phyloP scores from a whole-genome alignment of 2,329 filamentous ascomycete species.

The Colletotrichum sp. region DNA sequence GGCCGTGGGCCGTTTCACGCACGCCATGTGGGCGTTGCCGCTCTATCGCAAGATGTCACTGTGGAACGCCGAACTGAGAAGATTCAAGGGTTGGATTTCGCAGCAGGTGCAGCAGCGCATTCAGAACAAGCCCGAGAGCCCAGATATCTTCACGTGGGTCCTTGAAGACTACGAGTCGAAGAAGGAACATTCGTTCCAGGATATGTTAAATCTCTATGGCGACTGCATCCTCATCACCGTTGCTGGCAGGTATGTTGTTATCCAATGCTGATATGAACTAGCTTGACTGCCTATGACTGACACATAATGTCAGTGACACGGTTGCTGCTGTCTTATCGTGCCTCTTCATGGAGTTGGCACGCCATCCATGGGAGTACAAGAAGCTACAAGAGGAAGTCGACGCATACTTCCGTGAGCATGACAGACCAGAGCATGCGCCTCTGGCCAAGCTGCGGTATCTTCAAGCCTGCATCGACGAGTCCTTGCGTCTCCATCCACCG shows the following conservation, averaged over 20 bases:
- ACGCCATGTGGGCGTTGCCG: conserved; percentile 22
- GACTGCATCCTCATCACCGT: conserved; percentile 31
- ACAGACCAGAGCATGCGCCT: conserved; percentile 7
- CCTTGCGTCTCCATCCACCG: conserved; percentile 40
- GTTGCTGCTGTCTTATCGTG: conserved; percentile 10
- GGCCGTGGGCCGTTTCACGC: conserved; percentile 24
- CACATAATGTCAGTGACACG: conserved; percentile 10
- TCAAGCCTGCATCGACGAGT: conserved; percentile 42
- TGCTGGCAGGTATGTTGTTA: conserved; percentile 31
- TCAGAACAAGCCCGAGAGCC: conserved; percentile 16
- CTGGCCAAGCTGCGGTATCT: conserved; percentile 29
- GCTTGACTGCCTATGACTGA: too few species aligned
- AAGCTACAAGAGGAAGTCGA: conserved; percentile 16
- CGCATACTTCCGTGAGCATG: conserved; percentile 12
- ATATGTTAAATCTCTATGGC: conserved; percentile 26
- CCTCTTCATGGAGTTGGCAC: conserved; percentile 18
- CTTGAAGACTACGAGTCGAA: conserved; percentile 27
- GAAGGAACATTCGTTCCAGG: conserved; percentile 19
- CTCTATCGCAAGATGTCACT: conserved; percentile 19
- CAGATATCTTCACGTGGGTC: conserved; percentile 35
- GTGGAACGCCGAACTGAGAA: conserved; percentile 21
- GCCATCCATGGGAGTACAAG: not conserved
- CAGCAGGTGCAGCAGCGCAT: conserved; percentile 1
- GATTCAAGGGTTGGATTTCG: conserved; percentile 22
- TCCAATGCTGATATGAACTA: too few species aligned